phyloP scores from a whole-genome alignment of 306 rosid species.

The Comarum palustre region DNA sequence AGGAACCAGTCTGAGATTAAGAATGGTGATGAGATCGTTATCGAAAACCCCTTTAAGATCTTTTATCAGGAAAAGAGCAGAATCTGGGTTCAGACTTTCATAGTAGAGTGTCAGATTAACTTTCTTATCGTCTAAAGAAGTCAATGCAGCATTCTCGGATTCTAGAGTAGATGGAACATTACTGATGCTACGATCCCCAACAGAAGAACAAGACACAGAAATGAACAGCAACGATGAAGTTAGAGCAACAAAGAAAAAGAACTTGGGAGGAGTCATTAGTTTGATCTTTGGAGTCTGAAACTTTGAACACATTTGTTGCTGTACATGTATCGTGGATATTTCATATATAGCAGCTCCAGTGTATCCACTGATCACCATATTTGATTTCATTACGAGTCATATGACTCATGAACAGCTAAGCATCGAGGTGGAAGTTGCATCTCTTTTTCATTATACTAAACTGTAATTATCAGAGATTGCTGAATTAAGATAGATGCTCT shows the following conservation, averaged over 20 bases:
- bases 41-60: conserved; percentile 50
- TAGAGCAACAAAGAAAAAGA: neutral
- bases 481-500: neutral
- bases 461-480: neutral
- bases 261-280: conserved; percentile 2
- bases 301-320: neutral
- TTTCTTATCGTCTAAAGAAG: conserved; percentile 8
- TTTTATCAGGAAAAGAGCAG: neutral
- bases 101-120: conserved; percentile 66
- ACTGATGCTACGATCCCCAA: neutral
- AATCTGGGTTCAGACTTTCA: conserved; percentile 47
- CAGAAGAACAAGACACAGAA: neutral
- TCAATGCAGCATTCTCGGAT: neutral
- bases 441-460: neutral
- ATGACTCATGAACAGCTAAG: neutral
- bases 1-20: conserved; percentile 66
- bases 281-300: neutral
- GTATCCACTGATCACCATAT: neutral
- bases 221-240: neutral
- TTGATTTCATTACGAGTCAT: neutral
- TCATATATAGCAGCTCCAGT: neutral
- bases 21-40: conserved; percentile 52
- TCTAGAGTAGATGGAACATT: neutral
- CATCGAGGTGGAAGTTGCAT: neutral
- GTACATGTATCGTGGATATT: neutral